phyloP scores from a whole-genome alignment of 768 basidiomycete genomes.

The Cystofilobasidium ferigula region DNA sequence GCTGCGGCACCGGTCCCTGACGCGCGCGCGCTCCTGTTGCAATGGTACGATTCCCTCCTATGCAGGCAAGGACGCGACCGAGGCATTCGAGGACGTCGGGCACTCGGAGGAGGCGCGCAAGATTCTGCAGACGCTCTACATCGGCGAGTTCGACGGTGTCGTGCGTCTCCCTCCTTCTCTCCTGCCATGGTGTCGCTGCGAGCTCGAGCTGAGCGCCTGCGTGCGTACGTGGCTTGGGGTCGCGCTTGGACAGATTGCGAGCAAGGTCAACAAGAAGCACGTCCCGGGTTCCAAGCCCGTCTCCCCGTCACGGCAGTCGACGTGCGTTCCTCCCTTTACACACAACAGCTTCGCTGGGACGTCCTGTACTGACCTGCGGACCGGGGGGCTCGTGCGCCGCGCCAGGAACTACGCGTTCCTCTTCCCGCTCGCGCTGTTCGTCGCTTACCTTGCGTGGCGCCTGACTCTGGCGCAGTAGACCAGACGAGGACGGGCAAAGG shows the following conservation, averaged over 20 bases:
- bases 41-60: not conserved
- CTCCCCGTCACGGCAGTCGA: conserved; percentile 26
- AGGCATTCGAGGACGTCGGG: conserved; percentile 97
- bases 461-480: conserved; percentile 46
- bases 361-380: not conserved
- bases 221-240: not conserved
- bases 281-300: conserved; percentile 18
- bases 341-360: not conserved
- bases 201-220: not conserved
- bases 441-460: conserved; percentile 79
- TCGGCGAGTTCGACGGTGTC: conserved; percentile 70
- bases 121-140: conserved; percentile 61
- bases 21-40: not conserved
- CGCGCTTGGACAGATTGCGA: not conserved
- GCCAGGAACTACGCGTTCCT: conserved; percentile 56
- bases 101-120: conserved; percentile 96
- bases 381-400: not conserved
- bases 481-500: too few species aligned
- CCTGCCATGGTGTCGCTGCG: not conserved
- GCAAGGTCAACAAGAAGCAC: conserved; percentile 15
- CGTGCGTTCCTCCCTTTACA: conserved; percentile 8
- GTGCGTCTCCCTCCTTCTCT: conserved; percentile 32
- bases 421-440: conserved; percentile 63
- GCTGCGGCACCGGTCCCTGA: too few species aligned
- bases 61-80: conserved; percentile 61